A percentile compares a stretch with the other conserved stretches of the same genome.
Evolutionary conservation across 441 rosid species (phyloP).

Genomic region (Raphanus hybrid): DNA sequence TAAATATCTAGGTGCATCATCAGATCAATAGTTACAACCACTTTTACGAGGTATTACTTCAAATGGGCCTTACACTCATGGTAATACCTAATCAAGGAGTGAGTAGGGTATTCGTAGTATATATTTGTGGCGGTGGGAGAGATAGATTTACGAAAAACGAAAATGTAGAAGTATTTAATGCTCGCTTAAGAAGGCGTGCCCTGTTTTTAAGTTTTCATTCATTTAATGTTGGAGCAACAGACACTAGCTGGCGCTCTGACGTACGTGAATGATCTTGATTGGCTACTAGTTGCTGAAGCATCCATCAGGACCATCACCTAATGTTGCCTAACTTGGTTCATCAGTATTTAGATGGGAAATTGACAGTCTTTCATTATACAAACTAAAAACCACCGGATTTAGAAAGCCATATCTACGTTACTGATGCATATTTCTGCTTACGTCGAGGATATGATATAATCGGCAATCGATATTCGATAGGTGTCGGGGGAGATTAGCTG

Average conservation of each 20-base stretch:
- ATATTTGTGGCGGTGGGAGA: conserved; percentile 31
- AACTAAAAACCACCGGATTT: conserved; percentile 1
- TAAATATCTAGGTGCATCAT: conserved; percentile 24
- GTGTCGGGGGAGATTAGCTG: conserved; percentile 18
- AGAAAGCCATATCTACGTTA: neutral
- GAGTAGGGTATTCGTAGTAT: conserved; percentile 23
- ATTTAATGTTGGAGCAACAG: conserved; percentile 37
- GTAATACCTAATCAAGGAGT: conserved; percentile 25
- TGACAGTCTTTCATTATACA: conserved; percentile 7
- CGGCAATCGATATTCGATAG: neutral
- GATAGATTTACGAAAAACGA: conserved; percentile 8
- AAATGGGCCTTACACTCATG: conserved; percentile 20
- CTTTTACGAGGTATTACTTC: conserved; percentile 24
- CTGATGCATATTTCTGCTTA: neutral
- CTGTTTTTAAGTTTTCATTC: conserved; percentile 3
- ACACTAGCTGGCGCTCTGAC: conserved; percentile 37
- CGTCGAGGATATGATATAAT: neutral
- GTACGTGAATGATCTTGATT: conserved; percentile 24
- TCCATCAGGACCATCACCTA: neutral
- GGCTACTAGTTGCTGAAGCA: conserved; percentile 18
- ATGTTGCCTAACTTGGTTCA: conserved; percentile 27
- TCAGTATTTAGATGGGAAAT: neutral
- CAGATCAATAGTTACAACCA: conserved; percentile 23
- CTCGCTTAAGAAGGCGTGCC: conserved; percentile 21
- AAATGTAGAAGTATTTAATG: conserved; percentile 24